Evolutionary conservation across 2,329 filamentous ascomycete species (phyloP), one percentile per base, ranked within the genome.

Genomic region (Mariannaea sp.): DNA sequence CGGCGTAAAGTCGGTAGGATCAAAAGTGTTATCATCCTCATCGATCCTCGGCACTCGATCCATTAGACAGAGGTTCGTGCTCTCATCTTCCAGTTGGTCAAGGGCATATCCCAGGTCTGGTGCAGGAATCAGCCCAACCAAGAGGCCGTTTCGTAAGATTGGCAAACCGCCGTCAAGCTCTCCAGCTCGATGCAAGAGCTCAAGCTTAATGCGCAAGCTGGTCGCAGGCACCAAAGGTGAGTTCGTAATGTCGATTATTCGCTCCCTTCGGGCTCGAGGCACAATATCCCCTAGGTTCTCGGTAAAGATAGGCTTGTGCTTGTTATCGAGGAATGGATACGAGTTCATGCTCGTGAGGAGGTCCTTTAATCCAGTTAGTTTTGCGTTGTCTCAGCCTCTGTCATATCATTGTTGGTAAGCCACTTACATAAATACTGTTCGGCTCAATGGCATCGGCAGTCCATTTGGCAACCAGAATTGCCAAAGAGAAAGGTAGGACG

Each of bases 321-420:
- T 97, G 74, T 95, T 96, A 73, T 96, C 92, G n/a, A 99, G 82
- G 75, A 95, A 97, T 0, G 94, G 94, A 61, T 97, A 99, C 3
- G 90, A 89, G 72, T 99, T 97, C 88, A 99, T 93, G 69, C 94
- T 92, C 0, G 92, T 97, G 14, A 97, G 79, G 9, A 97, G 82
- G 68, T 97, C 94, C 84, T 89, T 10, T 19, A n/a, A 10, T 3
- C 12, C 19, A 33, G 55, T 66, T 20, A 67, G 67, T 44, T 13
- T 42, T 8, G 24, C 10, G 12, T n/a, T 7, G 19, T n/a, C 22
- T 10, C 29, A 6, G 3, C 13, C 20, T 3, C n/a, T 1, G 4
- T 19, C 7, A 10, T 6, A 7, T 14, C 10, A 8, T 7, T 27
- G 9, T 13, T 26, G n/a, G 7, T 13, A 7, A 7, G 3, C 14